phyloP scores from a whole-genome alignment of 2,329 filamentous ascomycete genomes.

The Verticillium longisporum region DNA sequence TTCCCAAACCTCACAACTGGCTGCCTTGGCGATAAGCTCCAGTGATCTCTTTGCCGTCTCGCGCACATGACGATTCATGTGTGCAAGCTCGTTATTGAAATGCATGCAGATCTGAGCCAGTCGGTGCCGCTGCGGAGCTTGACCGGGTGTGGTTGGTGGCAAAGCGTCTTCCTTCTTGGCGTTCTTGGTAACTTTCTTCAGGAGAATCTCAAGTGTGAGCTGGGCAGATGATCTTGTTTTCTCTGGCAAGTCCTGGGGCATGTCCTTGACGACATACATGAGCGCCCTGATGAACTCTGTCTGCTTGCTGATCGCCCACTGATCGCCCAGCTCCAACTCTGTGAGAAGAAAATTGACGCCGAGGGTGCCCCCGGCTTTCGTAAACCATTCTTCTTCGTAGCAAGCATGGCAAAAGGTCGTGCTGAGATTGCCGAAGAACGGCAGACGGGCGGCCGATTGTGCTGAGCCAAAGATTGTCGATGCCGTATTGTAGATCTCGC shows the following conservation, averaged over 20 bases:
- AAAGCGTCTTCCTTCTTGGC: slow-evolving; percentile 72
- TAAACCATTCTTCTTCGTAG: slow-evolving; percentile 98
- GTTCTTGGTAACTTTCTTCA: slow-evolving; percentile 71
- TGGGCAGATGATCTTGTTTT: slow-evolving; percentile 80
- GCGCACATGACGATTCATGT: slow-evolving; percentile 94
- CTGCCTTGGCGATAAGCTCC: slow-evolving; percentile 70
- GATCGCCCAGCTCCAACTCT: slow-evolving; percentile 74
- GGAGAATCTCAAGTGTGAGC: slow-evolving; percentile 71
- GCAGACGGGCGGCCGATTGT: slow-evolving; percentile 64
- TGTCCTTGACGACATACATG: slow-evolving; percentile 97
- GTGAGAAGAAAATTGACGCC: slow-evolving; percentile 87
- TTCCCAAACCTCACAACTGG: slow-evolving; percentile 76
- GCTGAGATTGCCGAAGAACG: slow-evolving; percentile 78
- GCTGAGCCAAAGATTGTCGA: slow-evolving; percentile 72
- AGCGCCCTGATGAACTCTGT: slow-evolving; percentile 85
- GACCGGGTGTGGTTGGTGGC: slow-evolving; percentile 19
- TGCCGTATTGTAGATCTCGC: slow-evolving; percentile 70
- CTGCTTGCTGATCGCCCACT: slow-evolving; percentile 77
- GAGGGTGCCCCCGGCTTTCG: slow-evolving; percentile 84
- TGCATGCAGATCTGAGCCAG: slow-evolving; percentile 74
- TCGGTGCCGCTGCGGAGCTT: slow-evolving; percentile 44
- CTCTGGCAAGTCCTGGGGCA: slow-evolving; percentile 87
- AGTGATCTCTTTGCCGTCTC: slow-evolving; percentile 79
- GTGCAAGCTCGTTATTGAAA: slow-evolving; percentile 81
- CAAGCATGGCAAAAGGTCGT: slow-evolving; percentile 89